These are phyloP conservation scores for Coemansia sp. DNA, from an alignment of 192 early-diverging fungal genomes.

Conservation along the genomic window DNA sequence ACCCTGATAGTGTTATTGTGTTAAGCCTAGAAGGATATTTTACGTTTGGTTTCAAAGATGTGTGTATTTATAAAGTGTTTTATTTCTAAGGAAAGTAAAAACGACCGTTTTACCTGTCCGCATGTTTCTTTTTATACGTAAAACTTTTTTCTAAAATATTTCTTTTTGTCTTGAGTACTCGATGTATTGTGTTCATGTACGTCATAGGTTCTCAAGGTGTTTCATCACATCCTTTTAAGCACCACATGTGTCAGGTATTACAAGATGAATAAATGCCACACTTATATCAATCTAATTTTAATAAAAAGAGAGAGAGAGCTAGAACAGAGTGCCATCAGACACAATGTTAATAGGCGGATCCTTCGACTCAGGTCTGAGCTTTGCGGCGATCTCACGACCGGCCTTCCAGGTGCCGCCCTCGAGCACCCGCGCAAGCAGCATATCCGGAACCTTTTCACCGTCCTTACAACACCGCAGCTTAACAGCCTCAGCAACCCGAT, in stretches of 20 bases:
- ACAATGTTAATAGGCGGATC: constrained; percentile 91
- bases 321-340: constrained; percentile 84
- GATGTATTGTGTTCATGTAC: too few relatives aligned
- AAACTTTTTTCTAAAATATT: too few relatives aligned
- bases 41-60: neutral
- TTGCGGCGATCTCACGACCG: constrained; percentile 84
- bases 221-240: too few relatives aligned
- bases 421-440: constrained; percentile 77
- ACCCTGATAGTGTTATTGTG: too few relatives aligned
- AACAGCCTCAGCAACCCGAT: constrained; percentile 65
- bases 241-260: too few relatives aligned
- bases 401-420: constrained; percentile 95
- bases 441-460: constrained; percentile 55
- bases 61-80: neutral
- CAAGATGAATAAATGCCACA: too few relatives aligned
- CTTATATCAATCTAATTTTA: too few relatives aligned
- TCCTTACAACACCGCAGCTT: constrained; percentile 53
- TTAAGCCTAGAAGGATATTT: too few relatives aligned
- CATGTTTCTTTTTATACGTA: too few relatives aligned
- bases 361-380: constrained; percentile 70
- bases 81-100: neutral
- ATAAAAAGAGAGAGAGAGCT: constrained; percentile 1
- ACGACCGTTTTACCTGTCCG: too few relatives aligned
- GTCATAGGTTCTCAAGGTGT: too few relatives aligned
- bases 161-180: too few relatives aligned